phyloP scores from a whole-genome alignment of 495 filamentous ascomycete species.

The Poronia punctata region DNA sequence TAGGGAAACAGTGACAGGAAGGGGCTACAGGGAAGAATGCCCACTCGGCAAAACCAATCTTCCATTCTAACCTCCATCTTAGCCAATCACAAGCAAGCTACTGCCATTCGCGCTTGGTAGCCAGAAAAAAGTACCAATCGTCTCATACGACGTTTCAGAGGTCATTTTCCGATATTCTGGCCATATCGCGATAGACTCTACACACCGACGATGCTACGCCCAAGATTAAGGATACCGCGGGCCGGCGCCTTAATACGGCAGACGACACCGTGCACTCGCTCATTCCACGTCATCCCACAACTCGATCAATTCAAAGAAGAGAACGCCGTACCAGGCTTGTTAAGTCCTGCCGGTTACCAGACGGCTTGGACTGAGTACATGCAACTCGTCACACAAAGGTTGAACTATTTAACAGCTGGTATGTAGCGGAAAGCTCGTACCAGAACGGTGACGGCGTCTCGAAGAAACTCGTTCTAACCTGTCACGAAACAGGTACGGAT shows the following conservation, averaged over 20 bases:
- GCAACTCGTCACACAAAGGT: constrained; percentile 57
- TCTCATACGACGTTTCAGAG: no score
- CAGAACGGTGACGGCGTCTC: background rate
- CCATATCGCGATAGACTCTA: no score
- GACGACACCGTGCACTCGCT: constrained; percentile 11
- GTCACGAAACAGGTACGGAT: constrained; percentile 43
- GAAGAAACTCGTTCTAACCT: constrained; percentile 2
- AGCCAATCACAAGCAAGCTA: constrained; percentile 16
- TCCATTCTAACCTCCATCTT: constrained; percentile 10
- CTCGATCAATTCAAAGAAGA: constrained; percentile 49
- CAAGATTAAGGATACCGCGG: constrained; percentile 40
- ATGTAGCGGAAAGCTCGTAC: no score
- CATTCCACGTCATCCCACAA: constrained; percentile 49
- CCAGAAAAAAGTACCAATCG: constrained; percentile 23
- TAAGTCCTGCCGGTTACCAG: constrained; percentile 59
- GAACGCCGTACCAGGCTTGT: constrained; percentile 59
- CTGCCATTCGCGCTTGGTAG: constrained; percentile 3
- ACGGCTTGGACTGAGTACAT: constrained; percentile 83
- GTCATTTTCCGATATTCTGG: no score
- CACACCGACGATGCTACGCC: constrained; percentile 33
- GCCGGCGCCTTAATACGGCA: constrained; percentile 19
- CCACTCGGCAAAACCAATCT: constrained; percentile 23
- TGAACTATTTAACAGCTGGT: constrained; percentile 72
- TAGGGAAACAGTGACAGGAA: no score
- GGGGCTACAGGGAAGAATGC: no score